Evolutionary conservation across 345 rosid genomes (phyloP).

Genomic region (Microcos paniculata): DNA sequence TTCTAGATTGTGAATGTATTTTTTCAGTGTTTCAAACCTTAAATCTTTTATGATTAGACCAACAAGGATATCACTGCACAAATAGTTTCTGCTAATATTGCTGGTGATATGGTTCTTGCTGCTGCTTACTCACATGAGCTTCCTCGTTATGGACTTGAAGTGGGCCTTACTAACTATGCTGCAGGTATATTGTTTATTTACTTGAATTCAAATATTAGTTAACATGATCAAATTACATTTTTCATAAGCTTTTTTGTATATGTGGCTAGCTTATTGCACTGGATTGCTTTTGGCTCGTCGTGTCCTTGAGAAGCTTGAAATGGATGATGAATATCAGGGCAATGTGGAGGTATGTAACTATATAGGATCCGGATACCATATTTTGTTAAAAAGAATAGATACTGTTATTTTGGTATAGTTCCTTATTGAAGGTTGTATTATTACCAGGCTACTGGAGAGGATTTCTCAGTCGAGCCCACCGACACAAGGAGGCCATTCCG

Average conservation of each 20-base stretch:
- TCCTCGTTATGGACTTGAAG: constrained; percentile 62
- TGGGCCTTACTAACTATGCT: constrained; percentile 67
- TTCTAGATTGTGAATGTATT: background rate
- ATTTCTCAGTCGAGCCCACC: constrained; percentile 76
- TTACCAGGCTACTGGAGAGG: constrained; percentile 80
- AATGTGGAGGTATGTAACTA: constrained; percentile 53
- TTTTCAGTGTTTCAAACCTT: background rate
- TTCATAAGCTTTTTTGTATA: background rate
- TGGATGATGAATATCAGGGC: constrained; percentile 72
- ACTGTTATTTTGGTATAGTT: background rate
- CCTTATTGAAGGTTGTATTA: background rate
- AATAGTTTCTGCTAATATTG: constrained; percentile 50
- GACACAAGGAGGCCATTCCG: constrained; percentile 77
- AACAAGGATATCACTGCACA: constrained; percentile 69
- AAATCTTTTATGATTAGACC: constrained; percentile 40
- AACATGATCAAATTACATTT: background rate
- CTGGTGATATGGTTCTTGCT: constrained; percentile 62
- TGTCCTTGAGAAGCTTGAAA: constrained; percentile 61
- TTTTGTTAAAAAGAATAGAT: background rate
- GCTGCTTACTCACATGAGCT: constrained; percentile 69
- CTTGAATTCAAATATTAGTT: background rate
- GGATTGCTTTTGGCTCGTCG: constrained; percentile 83
- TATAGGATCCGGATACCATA: background rate
- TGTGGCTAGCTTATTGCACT: constrained; percentile 63
- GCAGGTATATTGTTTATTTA: constrained; percentile 40